Base-by-base conservation (phyloP, 2,329 filamentous ascomycete species). In the Talaromyces pinophilus region DNA sequence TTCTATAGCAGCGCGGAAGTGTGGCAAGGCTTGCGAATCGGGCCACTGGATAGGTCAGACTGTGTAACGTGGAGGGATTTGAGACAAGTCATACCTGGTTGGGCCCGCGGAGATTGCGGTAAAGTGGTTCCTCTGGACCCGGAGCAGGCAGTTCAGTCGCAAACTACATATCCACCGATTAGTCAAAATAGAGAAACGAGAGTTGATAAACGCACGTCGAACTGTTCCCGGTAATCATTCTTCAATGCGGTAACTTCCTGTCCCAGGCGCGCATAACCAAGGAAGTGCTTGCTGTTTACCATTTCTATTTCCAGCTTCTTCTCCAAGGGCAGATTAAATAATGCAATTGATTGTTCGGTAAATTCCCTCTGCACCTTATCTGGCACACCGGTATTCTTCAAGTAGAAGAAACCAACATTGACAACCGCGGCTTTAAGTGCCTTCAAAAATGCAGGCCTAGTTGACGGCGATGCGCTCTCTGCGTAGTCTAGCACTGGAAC, bases 221-320 rank as follows among this genome's bases (percentile, higher is more conserved):
- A 77, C 54, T 78, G 76, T 55, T 78, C 76, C 3, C 76, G 75
- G 62, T 76, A 69, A 62, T 78, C 76, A n/a, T 68, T 63, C 40
- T 73, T 76, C 3, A 73, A 67, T 0, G 75, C 74, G 0, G 76
- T 78, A 5, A 76, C 74, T 61, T 78, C 76, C 2, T 75, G 72
- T 2, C 76, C 76, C 0, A 78, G 71, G 38, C 72, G 71, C 2
- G 76, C 76, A 64, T 78, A 78, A 17, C 77, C 77, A 17, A 78
- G 69, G 30, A 78, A 78, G 62, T 78, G 76, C 35, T 74, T 75
- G 64, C 74, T 78, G 48, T 78, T 75, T 15, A 78, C 71, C 76
- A 78, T 84, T 69, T 80, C 81, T 2, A 84, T 82, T 46, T 83
- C 77, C 66, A 83, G 75, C 68, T 83, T 84, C 68, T 81, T 81